phyloP scores from a whole-genome alignment of 768 basidiomycete genomes.

The Tylopilus subfusipes region DNA sequence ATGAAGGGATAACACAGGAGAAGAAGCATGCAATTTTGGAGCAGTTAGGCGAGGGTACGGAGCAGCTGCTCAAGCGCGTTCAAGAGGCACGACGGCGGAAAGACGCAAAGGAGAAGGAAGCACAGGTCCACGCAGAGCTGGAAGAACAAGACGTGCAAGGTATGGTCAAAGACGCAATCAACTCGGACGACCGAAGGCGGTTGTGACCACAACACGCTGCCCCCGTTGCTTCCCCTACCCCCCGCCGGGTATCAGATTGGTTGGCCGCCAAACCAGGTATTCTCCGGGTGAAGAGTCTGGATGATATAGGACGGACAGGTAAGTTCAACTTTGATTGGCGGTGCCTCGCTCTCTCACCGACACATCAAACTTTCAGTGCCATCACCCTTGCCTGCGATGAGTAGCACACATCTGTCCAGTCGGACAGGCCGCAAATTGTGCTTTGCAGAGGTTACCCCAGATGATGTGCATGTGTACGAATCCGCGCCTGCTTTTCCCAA shows the following conservation, averaged over 20 bases:
- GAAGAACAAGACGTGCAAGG: neutral
- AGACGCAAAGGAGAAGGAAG: conserved; percentile 1
- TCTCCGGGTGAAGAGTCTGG: conserved; percentile 31
- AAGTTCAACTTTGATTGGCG: neutral
- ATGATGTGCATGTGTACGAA: conserved; percentile 79
- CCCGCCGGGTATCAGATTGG: conserved; percentile 3
- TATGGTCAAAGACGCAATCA: neutral
- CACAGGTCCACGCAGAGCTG: neutral
- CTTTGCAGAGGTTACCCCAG: conserved; percentile 70
- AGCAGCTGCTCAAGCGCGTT: conserved; percentile 50
- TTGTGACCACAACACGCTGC: neutral
- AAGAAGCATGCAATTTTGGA: conserved; percentile 60
- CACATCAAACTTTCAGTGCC: conserved; percentile 28
- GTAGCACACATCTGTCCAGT: conserved; percentile 59
- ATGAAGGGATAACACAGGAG: conserved; percentile 66
- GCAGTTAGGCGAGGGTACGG: conserved; percentile 65
- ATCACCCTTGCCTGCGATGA: conserved; percentile 42
- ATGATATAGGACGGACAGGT: conserved; percentile 25
- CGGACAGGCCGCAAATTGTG: conserved; percentile 54
- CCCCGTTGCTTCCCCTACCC: conserved; percentile 11
- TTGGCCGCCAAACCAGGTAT: conserved; percentile 22
- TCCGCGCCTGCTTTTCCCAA: conserved; percentile 78
- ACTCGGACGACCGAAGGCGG: neutral
- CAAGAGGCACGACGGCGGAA: conserved; percentile 21
- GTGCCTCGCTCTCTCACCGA: neutral